Evolutionary conservation across 371 early-diverging fungal species (phyloP), one percentile per base, ranked within the genome.

Genomic region (Apophysomyces sp.): DNA sequence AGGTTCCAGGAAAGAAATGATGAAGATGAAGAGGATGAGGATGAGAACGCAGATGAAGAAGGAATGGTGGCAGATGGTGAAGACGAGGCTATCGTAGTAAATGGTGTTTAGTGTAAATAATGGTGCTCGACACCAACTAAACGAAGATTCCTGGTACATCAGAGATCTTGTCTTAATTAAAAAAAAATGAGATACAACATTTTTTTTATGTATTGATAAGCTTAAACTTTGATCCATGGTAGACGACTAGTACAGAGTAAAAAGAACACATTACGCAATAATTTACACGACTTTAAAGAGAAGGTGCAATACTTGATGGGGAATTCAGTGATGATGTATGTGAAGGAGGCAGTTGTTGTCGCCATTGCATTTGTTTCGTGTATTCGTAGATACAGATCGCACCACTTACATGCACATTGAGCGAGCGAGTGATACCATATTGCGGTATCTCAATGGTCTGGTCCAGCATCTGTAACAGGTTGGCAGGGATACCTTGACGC

Each of bases 351-450:
- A 44, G n/a, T 41, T 68, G 66, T 37, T 71, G 75, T 57, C 69
- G 68, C 76, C 78, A 75, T 29, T 76, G 73, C 68, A 78, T 78
- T 41, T 78, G 78, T 52, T 84, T 85, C n/a, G 82, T 76, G 58
- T 80, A 87, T 63, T 84, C 84, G 65, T 83, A 86, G 37, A 87
- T 68, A 39, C 83, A 77, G 54, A 89, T 74, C 7, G 87, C 76
- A 44, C 83, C 87, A 58, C 80, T 81, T 27, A 89, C 89, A 67
- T 89, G 87, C 0, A 89, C 89, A 59, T 89, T 89, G 53, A 89
- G 65, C 13, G 83, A 83, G 30, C 84, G 72, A 1, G 76, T 82
- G 13, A 86, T 72, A 29, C 89, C 89, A 65, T 81, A 85, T 61
- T 89, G 89, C 26, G 86, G 86, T 24, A 89, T 86, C 64, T 89